Evolutionary conservation across 1,139 yeast species (phyloP).

Genomic region (Pichia sp.): DNA sequence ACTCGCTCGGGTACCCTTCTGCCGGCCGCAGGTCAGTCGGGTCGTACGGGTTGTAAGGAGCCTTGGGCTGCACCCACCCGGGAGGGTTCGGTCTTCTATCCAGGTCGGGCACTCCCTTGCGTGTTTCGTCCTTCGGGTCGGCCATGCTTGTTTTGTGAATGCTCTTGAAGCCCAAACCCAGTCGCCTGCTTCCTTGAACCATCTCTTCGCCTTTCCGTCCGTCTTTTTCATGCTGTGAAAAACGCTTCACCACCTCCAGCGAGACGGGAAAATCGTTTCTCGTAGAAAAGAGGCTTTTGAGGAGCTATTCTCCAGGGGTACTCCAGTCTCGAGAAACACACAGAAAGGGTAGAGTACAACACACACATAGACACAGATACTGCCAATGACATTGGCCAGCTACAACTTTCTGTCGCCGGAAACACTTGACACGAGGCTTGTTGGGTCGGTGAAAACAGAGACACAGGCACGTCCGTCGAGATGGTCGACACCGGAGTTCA

Average conservation of each 20-base stretch:
- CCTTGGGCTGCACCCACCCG: constrained; percentile 79
- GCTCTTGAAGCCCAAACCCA: too few relatives aligned
- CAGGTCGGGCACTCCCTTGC: constrained; percentile 17
- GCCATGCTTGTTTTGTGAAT: background rate
- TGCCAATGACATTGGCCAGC: constrained; percentile 11
- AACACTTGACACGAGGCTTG: constrained; percentile 64
- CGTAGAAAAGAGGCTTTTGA: background rate
- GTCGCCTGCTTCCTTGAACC: background rate
- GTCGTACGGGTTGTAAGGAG: constrained; percentile 84
- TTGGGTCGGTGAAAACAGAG: constrained; percentile 50
- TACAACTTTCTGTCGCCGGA: constrained; percentile 47
- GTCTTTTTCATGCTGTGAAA: too few relatives aligned
- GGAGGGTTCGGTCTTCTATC: constrained; percentile 73
- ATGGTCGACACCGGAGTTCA: constrained; percentile 77
- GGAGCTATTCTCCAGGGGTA: too few relatives aligned
- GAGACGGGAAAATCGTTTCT: too few relatives aligned
- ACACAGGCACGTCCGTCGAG: constrained; percentile 47
- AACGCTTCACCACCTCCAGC: too few relatives aligned
- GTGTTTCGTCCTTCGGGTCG: background rate
- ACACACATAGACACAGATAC: background rate
- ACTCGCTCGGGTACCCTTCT: constrained; percentile 82
- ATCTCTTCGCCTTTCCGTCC: background rate
- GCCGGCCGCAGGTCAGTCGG: constrained; percentile 74
- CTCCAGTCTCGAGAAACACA: too few relatives aligned
- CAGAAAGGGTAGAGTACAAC: too few relatives aligned